Conservation (phyloP, 139 green algal species). For the Desmodesmus armatus region DNA sequence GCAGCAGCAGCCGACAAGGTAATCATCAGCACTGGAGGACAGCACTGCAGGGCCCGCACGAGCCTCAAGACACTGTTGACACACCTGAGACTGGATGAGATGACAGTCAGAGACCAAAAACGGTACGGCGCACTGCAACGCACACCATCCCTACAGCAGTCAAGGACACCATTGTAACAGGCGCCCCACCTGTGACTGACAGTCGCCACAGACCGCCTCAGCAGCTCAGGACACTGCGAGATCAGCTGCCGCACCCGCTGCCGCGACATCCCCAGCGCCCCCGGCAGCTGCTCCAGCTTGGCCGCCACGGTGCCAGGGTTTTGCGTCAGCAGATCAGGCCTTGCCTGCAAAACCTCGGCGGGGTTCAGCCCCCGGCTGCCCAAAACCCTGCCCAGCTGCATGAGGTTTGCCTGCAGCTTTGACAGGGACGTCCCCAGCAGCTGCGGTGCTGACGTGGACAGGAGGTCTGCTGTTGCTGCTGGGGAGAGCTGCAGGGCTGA, state of each 20-base stretch:
- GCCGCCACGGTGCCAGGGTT: conserved; percentile 32
- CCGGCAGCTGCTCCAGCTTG: conserved; percentile 56
- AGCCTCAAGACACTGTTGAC: too few relatives aligned
- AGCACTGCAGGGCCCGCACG: too few relatives aligned
- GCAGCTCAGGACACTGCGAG: conserved; percentile 42
- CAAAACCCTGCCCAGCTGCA: conserved; percentile 37
- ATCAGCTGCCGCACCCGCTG: conserved; percentile 39
- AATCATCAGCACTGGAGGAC: too few relatives aligned
- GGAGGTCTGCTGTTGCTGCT: not conserved
- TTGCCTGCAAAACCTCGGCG: conserved; percentile 9
- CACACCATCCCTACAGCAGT: not conserved
- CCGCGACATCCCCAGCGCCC: conserved; percentile 31
- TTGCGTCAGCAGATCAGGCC: conserved; percentile 55
- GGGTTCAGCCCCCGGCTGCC: conserved; percentile 42
- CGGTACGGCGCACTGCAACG: too few relatives aligned
- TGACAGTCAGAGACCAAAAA: too few relatives aligned
- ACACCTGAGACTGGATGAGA: too few relatives aligned
- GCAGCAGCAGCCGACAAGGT: not conserved
- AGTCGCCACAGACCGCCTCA: conserved; percentile 43
- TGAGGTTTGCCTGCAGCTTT: conserved; percentile 11
- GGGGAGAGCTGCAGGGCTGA: conserved; percentile 1
- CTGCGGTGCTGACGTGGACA: conserved; percentile 34
- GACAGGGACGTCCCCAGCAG: conserved; percentile 42
- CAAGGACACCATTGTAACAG: too few relatives aligned
- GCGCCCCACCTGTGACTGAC: conserved; percentile 35